Evolutionary conservation across 306 rosid genomes (phyloP).

Genomic region (Vigna radiata): DNA sequence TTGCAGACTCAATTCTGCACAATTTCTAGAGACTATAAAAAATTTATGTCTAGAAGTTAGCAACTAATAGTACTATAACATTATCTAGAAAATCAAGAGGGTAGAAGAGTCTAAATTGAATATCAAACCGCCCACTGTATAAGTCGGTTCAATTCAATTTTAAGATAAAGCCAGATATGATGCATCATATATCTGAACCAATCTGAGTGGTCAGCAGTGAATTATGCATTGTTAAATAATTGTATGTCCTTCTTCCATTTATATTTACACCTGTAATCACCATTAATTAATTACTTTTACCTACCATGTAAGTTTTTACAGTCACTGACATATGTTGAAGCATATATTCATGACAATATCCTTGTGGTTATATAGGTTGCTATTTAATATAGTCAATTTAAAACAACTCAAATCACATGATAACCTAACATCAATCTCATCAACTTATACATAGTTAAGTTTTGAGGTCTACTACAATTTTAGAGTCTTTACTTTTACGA

Average conservation of each 20-base stretch:
- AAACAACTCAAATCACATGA: background rate
- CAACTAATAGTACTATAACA: background rate
- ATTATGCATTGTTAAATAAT: background rate
- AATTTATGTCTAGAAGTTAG: background rate
- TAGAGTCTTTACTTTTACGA: too few species aligned
- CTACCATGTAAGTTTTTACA: background rate
- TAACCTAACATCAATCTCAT: background rate
- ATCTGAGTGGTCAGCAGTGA: background rate
- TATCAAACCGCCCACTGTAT: background rate
- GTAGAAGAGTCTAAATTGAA: background rate
- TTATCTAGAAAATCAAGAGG: background rate
- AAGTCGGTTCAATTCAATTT: background rate
- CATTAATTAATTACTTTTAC: too few species aligned
- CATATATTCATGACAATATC: background rate
- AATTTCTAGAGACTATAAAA: background rate
- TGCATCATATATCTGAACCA: background rate
- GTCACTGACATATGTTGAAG: background rate
- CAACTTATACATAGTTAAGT: too few species aligned
- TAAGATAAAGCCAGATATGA: background rate
- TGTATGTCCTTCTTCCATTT: background rate
- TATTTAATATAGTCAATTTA: background rate
- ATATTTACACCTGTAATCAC: too few species aligned
- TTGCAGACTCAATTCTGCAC: background rate
- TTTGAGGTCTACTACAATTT: too few species aligned
- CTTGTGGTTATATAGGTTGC: background rate